phyloP scores from a whole-genome alignment of 768 basidiomycete genomes.

The Candolleomyces aberdarensis region DNA sequence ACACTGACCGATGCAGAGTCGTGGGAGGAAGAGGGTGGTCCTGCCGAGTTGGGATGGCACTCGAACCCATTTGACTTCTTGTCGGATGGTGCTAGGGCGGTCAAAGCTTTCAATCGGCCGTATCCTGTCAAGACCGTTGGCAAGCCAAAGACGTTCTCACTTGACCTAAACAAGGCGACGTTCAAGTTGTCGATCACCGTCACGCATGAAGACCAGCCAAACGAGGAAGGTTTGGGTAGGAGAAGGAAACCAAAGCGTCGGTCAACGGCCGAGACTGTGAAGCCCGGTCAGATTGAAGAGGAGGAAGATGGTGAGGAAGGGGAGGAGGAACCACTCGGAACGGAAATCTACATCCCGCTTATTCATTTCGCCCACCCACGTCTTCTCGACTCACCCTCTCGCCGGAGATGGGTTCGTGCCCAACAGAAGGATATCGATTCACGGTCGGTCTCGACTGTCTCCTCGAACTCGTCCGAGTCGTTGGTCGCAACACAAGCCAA shows the following conservation, averaged over 20 bases:
- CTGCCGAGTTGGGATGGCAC: conserved; percentile 2
- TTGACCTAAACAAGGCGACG: conserved; percentile 67
- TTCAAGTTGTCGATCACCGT: conserved; percentile 74
- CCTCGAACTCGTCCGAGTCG: background rate
- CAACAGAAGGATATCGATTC: conserved; percentile 1
- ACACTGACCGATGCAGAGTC: conserved; percentile 6
- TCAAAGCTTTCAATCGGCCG: conserved; percentile 81
- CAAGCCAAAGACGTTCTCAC: conserved; percentile 57
- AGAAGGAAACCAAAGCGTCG: background rate
- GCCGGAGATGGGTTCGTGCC: conserved; percentile 3
- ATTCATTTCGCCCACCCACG: conserved; percentile 73
- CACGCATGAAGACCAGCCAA: conserved; percentile 48
- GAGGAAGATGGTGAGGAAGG: conserved; percentile 27
- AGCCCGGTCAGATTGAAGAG: conserved; percentile 43
- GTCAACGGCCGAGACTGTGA: conserved; percentile 6
- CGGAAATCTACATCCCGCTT: conserved; percentile 88
- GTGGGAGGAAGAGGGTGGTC: conserved; percentile 1
- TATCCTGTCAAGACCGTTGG: conserved; percentile 80
- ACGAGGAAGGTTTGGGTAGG: background rate
- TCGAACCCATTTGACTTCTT: conserved; percentile 62
- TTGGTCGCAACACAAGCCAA: background rate
- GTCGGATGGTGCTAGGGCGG: conserved; percentile 82
- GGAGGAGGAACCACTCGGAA: conserved; percentile 46
- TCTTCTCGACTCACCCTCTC: conserved; percentile 19
- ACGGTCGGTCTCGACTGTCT: background rate